phyloP scores from a whole-genome alignment of 495 filamentous ascomycete species.

The Aspergillus sclerotiicarbonarius region DNA sequence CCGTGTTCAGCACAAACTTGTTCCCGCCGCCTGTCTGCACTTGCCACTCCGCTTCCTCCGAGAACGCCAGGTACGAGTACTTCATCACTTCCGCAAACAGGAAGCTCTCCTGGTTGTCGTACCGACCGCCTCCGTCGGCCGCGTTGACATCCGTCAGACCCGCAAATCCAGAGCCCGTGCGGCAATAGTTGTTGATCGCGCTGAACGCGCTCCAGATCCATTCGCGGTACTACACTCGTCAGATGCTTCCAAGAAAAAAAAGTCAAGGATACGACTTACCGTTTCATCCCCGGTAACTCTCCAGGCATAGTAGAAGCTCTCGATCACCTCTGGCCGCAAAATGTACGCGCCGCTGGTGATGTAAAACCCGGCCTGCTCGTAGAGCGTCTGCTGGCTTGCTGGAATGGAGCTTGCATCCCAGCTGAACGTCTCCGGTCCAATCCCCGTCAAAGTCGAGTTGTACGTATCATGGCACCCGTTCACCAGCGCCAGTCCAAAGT shows the following conservation, averaged over 20 bases:
- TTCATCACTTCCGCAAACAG: conserved; percentile 89
- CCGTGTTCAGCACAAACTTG: conserved; percentile 78
- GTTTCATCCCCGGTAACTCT: conserved; percentile 65
- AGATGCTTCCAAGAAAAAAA: conserved; percentile 1
- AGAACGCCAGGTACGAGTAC: conserved; percentile 68
- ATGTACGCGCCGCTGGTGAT: conserved; percentile 61
- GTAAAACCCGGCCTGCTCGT: conserved; percentile 68
- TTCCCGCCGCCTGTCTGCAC: conserved; percentile 57
- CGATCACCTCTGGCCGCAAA: conserved; percentile 81
- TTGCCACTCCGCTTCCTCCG: conserved; percentile 63
- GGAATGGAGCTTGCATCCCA: conserved; percentile 61
- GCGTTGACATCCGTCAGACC: conserved; percentile 65
- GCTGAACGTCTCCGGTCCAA: conserved; percentile 75
- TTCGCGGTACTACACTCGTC: conserved; percentile 60
- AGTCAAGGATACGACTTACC: conserved; percentile 23
- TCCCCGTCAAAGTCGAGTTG: conserved; percentile 60
- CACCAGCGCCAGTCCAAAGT: conserved; percentile 75
- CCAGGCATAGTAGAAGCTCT: conserved; percentile 88
- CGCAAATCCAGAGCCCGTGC: conserved; percentile 65
- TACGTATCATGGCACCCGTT: conserved; percentile 76
- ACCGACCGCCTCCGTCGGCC: conserved; percentile 55
- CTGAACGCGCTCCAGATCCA: conserved; percentile 85
- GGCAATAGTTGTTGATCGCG: conserved; percentile 63
- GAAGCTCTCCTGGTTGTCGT: conserved; percentile 83
- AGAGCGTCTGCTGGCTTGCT: conserved; percentile 53